Conservation (phyloP, 2,329 filamentous ascomycete genomes). For the Paracamarosporium sp. region DNA sequence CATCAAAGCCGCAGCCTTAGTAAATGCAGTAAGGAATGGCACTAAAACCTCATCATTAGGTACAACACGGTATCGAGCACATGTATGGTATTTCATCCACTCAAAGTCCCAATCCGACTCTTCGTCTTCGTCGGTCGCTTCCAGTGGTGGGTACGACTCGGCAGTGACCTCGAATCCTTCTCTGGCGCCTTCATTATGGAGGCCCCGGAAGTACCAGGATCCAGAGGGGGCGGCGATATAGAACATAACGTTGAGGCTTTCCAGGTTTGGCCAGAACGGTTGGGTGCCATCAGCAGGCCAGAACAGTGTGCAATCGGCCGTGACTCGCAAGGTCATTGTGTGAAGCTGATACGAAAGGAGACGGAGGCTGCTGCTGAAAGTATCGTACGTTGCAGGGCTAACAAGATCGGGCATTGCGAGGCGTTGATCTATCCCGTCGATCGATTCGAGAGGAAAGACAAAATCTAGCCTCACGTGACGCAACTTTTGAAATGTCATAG, state of each 20-base stretch:
- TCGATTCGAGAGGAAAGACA: neutral
- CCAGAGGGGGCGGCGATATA: slow-evolving; percentile 7
- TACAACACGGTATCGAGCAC: slow-evolving; percentile 5
- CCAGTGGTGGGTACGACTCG: slow-evolving; percentile 13
- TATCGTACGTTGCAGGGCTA: slow-evolving; percentile 4
- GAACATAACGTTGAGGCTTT: slow-evolving; percentile 2
- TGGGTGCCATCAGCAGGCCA: slow-evolving; percentile 13
- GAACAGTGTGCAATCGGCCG: slow-evolving; percentile 20
- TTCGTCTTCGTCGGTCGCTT: slow-evolving; percentile 6
- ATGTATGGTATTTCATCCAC: no score
- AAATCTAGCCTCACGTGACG: neutral
- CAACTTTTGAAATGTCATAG: neutral
- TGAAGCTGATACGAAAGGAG: slow-evolving; percentile 17
- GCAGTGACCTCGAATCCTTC: slow-evolving; percentile 3
- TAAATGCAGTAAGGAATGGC: slow-evolving; percentile 14
- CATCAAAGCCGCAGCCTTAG: slow-evolving; percentile 13
- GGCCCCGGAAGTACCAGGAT: slow-evolving; percentile 6
- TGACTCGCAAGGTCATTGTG: slow-evolving; percentile 12
- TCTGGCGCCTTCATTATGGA: neutral
- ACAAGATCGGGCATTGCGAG: neutral
- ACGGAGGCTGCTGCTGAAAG: slow-evolving; percentile 18
- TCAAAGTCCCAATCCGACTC: neutral
- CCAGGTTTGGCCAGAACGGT: slow-evolving; percentile 4
- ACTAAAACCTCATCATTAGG: slow-evolving; percentile 11
- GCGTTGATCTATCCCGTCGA: neutral